Evolutionary conservation across 2,329 filamentous ascomycete species (phyloP), one percentile per base, ranked within the genome.

Genomic region (Rhynchosporium graminicola): DNA sequence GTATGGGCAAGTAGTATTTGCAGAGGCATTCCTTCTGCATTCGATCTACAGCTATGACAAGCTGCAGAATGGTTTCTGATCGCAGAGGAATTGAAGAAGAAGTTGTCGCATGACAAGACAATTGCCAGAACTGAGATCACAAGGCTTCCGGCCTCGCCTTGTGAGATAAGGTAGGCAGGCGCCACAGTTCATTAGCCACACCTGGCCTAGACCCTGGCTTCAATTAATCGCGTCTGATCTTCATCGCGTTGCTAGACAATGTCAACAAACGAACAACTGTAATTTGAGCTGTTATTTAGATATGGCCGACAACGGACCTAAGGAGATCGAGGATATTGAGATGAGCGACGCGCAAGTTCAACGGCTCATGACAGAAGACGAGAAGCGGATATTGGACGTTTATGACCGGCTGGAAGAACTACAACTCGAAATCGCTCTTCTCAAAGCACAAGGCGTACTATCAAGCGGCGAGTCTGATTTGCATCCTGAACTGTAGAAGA

Each of bases 1-100:
- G 90, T 92, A 80, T 96, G 93, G 83, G 92, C 92, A 75, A 97
- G 88, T 81, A 92, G 91, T 78, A 97, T 88, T 80, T 91, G 87
- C 76, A 94, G 86, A 80, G 91, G 90, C 92, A 96, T 96, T 78
- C 82, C 84, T 29, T 65, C 82, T 84, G 33, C 65, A 67, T 66
- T 71, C 66, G 59, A 60, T 64, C 70, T 69, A 63, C 72, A 70
- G 68, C 67, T 69, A 57, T 65, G 56, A 57, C 51, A 64, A 68
- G 64, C 67, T 69, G 65, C 65, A 63, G 64, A 65, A 59, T 63
- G 47, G 43, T 55, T 65, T 54, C 60, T 63, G 36, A 20, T 65
- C 51, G 63, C 63, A 63, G 57, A 59, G 38, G 52, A 40, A 55
- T 43, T 63, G 60, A 63, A 59, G 57, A 59, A 52, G 47, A 52